These are phyloP conservation scores for Nepenthes alata DNA, from an alignment of 179 eudicot genomes.

Conservation along the genomic window DNA sequence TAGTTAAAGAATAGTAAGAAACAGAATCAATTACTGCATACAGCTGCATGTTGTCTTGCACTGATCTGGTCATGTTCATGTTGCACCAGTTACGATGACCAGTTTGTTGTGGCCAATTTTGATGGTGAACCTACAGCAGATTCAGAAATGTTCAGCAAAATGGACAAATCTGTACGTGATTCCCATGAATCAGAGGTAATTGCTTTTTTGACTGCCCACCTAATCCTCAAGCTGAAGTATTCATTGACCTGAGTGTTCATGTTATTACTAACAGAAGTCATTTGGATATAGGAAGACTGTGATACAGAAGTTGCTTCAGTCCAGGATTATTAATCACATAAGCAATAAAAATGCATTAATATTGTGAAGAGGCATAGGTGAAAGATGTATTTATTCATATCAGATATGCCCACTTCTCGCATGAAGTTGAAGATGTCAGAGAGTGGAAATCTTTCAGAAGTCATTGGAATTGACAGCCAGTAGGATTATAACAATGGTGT, in stretches of 20 bases:
- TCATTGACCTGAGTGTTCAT: background rate
- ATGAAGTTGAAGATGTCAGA: too few species aligned
- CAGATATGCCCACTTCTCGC: too few species aligned
- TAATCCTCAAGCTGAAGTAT: background rate
- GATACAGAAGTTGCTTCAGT: background rate
- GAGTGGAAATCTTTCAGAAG: too few species aligned
- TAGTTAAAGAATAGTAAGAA: too few species aligned
- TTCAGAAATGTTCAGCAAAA: constrained; percentile 60
- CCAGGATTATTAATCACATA: background rate
- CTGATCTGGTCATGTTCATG: constrained; percentile 13
- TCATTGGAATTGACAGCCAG: too few species aligned
- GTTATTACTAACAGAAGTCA: background rate
- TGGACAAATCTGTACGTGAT: constrained; percentile 47
- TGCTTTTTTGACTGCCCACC: constrained; percentile 1
- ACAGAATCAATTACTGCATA: background rate
- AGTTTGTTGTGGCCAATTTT: constrained; percentile 71
- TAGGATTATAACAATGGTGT: too few species aligned
- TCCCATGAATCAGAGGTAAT: constrained; percentile 66
- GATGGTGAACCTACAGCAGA: constrained; percentile 92
- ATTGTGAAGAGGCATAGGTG: too few species aligned
- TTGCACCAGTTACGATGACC: constrained; percentile 59
- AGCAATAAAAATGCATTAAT: background rate
- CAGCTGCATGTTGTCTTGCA: background rate
- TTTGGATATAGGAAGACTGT: background rate
- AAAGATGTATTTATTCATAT: too few species aligned